Conservation (phyloP, 768 basidiomycete genomes). For the Dioszegia aurantiaca region DNA sequence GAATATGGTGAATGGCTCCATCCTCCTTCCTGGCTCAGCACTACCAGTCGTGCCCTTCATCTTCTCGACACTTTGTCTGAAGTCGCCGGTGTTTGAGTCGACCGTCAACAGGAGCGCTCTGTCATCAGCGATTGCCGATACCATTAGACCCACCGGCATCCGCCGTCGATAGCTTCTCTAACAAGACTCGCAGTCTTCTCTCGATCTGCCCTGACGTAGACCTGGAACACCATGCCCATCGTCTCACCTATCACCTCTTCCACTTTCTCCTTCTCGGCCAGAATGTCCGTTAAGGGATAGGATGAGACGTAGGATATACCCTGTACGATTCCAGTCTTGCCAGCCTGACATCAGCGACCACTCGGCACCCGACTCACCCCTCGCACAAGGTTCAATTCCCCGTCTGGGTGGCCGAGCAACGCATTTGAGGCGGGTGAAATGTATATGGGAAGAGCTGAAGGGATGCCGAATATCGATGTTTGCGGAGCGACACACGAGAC, state of each 20-base stretch:
- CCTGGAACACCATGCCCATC: conserved; percentile 53
- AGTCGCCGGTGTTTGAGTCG: conserved; percentile 65
- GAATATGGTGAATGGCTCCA: conserved; percentile 40
- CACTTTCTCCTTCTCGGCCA: conserved; percentile 47
- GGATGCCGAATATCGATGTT: conserved; percentile 50
- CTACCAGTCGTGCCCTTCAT: conserved; percentile 38
- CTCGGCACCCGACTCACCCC: conserved; percentile 29
- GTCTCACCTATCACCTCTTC: conserved; percentile 32
- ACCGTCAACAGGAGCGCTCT: conserved; percentile 88
- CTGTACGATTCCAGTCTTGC: conserved; percentile 49
- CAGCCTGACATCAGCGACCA: conserved; percentile 33
- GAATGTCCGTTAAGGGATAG: conserved; percentile 51
- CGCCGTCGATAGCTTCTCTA: conserved; percentile 67
- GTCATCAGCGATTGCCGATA: conserved; percentile 15
- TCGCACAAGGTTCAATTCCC: conserved; percentile 57
- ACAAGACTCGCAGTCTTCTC: conserved; percentile 66
- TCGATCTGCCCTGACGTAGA: conserved; percentile 75
- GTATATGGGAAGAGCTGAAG: conserved; percentile 52
- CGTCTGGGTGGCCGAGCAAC: conserved; percentile 69
- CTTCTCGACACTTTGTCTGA: conserved; percentile 38
- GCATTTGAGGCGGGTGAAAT: conserved; percentile 55
- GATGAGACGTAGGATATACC: conserved; percentile 50
- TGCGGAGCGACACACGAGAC: conserved; percentile 46
- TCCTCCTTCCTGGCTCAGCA: conserved; percentile 38
- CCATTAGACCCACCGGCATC: conserved; percentile 56